Evolutionary conservation across 179 eudicot species (phyloP), one percentile per base, ranked within the genome.

Genomic region (Beta macrorhiza): DNA sequence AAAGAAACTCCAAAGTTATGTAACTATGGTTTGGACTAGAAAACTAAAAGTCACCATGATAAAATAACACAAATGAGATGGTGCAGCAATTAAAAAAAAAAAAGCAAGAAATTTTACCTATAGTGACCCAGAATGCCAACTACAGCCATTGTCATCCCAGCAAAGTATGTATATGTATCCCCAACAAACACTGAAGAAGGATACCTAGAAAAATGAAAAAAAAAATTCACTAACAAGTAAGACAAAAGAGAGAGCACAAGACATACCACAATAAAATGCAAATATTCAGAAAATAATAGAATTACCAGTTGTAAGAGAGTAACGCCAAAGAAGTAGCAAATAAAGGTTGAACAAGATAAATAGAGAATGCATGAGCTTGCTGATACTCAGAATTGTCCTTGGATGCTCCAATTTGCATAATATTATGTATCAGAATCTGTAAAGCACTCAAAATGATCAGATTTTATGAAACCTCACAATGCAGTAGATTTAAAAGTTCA

Each of bases 131-230:
- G 85, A 85, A 95, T 93, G 77, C 99, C 99, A 82, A 83, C 94
- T 8, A 95, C 99, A 51, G 99, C 99, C 98, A 95, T 90, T 61
- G 99, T 90, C 99, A 95, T 95, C 79, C 99, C 99, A 47, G 96
- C 98, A 87, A 95, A 95, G 85, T 93, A 93, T 72, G 99, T 95
- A 82, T 90, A 95, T n/a, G 99, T 95, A 84, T 95, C 99, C 77
- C 99, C 99, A 57, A 95, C 99, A 85, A 95, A 95, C 80, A 95
- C 99, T 13, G 99, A 92, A 55, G 99, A 95, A 64, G 99, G 99
- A 87, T 89, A 95, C 99, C 99, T 93, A 67, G 57, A 82, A 81
- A 71, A 47, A 75, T 7, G 76, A 13, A 63, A 69, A 55, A 61
- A 72, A 16, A 37, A 45, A 12, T 11, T 5, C 20, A 13, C 7